Conservation (phyloP, 495 filamentous ascomycete genomes). For the Neurospora cerealis region DNA sequence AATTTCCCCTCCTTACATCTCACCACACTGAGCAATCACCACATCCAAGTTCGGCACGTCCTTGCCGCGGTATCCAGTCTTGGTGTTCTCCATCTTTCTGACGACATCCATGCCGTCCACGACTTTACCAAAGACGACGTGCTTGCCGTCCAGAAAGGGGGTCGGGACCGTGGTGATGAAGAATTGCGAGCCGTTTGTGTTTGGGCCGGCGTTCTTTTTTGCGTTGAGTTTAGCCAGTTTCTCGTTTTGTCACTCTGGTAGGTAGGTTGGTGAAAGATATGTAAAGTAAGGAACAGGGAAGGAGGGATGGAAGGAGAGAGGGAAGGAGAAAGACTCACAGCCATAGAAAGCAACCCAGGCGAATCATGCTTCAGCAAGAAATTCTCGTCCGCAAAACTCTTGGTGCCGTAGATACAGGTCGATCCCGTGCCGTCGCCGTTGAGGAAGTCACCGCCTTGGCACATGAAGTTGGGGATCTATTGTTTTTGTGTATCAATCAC, state of each 20-base stretch:
- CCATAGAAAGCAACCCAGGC: slow-evolving; percentile 83
- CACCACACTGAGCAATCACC: slow-evolving; percentile 75
- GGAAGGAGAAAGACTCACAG: slow-evolving; percentile 46
- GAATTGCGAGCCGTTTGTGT: slow-evolving; percentile 94
- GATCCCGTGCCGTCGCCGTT: slow-evolving; percentile 88
- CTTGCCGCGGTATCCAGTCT: slow-evolving; percentile 57
- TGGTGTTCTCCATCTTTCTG: slow-evolving; percentile 78
- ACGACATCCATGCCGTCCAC: slow-evolving; percentile 83
- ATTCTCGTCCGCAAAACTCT: slow-evolving; percentile 85
- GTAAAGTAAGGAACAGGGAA: background rate
- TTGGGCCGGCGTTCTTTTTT: slow-evolving; percentile 73
- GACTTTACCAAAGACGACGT: slow-evolving; percentile 92
- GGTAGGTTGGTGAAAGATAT: background rate
- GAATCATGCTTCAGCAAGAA: slow-evolving; percentile 70
- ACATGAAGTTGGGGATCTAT: slow-evolving; percentile 94
- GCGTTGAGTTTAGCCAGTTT: background rate
- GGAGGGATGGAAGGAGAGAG: background rate
- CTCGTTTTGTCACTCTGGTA: background rate
- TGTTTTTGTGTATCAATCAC: background rate
- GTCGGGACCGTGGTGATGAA: slow-evolving; percentile 86
- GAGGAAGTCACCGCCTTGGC: slow-evolving; percentile 91
- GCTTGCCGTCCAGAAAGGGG: slow-evolving; percentile 85
- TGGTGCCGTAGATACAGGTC: slow-evolving; percentile 75
- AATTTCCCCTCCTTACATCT: slow-evolving; percentile 51
- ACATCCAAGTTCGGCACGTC: slow-evolving; percentile 84